Evolutionary conservation across 306 rosid genomes (phyloP), one percentile per base, ranked within the genome.

Genomic region (Vigna mungo): DNA sequence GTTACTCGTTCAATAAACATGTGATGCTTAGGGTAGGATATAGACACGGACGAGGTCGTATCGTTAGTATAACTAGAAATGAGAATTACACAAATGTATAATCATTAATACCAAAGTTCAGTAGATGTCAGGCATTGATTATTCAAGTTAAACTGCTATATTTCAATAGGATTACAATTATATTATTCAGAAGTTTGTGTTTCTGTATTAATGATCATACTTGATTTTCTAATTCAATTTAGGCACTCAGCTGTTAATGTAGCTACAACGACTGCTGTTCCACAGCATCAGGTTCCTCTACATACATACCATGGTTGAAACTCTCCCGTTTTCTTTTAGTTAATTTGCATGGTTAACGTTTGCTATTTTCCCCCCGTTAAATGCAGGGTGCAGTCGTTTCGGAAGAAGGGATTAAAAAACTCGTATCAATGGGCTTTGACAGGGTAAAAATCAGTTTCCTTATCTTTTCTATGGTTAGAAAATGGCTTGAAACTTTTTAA

Each of bases 381-480:
- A 52, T 84, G 85, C 93, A 92, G 97, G 90, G 78, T 37, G 77
- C 85, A 75, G 88, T 78, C 72, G 89, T 76, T 81, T 85, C 97
- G 17, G 97, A 95, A 34, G 99, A 86, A 81, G 88, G 88, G 81
- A 86, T 90, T 71, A 89, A 85, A 51, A 88, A 88, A 59, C 94
- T 95, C 69, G 94, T 95, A 65, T 53, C 96, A 20, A 95, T 95
- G 99, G 99, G 99, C 63, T 95, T 95, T 87, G 99, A 92, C 71
- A 95, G 84, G 97, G 99, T 95, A 88, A 81, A 32, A 55, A 52
- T 36, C 65, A 30, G 49, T 54, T 52, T 48, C 63, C 52, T 14
- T 74, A 7, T 65, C 79, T 53, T 63, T 54, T 37, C 72, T 41
- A 47, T 58, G 59, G 39, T 46, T 81, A 69, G 48, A 37, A 81